Conservation (phyloP, 2,329 filamentous ascomycete genomes). For the Pyricularia sp. region DNA sequence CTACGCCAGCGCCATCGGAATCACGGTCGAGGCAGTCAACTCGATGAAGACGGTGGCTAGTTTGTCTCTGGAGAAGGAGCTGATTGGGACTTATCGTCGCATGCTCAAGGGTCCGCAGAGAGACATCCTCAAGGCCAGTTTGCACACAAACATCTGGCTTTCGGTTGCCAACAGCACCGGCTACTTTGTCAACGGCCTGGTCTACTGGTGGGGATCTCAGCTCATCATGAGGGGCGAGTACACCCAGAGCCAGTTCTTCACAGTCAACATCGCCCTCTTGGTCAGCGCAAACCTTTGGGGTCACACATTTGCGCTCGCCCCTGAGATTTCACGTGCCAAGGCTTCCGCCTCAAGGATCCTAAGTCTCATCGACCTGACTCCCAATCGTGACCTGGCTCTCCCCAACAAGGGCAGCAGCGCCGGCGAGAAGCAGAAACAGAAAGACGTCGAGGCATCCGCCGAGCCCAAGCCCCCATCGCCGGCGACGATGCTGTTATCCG, state of each 20-base stretch:
- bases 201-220: slow-evolving; percentile 69
- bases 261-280: slow-evolving; percentile 57
- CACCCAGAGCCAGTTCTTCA: slow-evolving; percentile 56
- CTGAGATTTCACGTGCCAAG: slow-evolving; percentile 57
- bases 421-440: slow-evolving; percentile 10
- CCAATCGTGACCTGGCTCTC: neutral
- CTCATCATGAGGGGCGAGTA: slow-evolving; percentile 55
- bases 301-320: slow-evolving; percentile 61
- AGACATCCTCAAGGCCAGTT: slow-evolving; percentile 36
- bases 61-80: slow-evolving; percentile 38
- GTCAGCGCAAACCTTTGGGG: slow-evolving; percentile 62
- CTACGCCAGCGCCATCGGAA: slow-evolving; percentile 48
- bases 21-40: slow-evolving; percentile 54
- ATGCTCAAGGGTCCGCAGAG: slow-evolving; percentile 36
- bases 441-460: slow-evolving; percentile 26
- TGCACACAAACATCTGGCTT: slow-evolving; percentile 44
- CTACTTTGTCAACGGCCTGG: slow-evolving; percentile 59
- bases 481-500: neutral
- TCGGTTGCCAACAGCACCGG: slow-evolving; percentile 46
- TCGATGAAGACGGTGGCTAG: slow-evolving; percentile 51
- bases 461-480: slow-evolving; percentile 5
- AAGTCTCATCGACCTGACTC: neutral
- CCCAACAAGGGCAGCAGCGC: neutral
- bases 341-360: slow-evolving; percentile 44
- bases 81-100: slow-evolving; percentile 38